Evolutionary conservation across 495 filamentous ascomycete genomes (phyloP).

Genomic region (Neurospora africana): DNA sequence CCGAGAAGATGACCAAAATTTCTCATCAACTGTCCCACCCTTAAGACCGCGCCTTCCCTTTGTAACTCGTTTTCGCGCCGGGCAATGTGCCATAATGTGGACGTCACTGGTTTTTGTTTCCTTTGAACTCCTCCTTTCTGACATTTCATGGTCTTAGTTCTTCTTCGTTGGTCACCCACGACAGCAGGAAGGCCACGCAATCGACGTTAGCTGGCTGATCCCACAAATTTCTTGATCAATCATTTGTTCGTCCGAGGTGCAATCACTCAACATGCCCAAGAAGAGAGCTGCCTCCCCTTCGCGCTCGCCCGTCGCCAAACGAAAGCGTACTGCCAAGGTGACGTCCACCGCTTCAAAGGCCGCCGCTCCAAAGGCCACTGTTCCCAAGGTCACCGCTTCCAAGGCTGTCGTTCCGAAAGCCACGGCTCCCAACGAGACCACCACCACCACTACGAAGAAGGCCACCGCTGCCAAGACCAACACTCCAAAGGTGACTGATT

Average conservation of each 20-base stretch:
- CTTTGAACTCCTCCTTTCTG: not conserved
- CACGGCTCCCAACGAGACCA: not conserved
- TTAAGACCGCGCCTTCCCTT: not conserved
- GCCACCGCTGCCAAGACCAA: not conserved
- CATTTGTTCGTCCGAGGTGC: not conserved
- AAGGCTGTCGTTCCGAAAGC: no score
- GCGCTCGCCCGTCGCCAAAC: not conserved
- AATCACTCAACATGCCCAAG: not conserved
- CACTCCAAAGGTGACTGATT: not conserved
- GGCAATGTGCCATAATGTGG: not conserved
- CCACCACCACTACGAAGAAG: no score
- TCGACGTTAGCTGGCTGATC: not conserved
- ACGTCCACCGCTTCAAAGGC: not conserved
- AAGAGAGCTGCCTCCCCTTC: not conserved
- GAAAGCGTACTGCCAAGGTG: not conserved
- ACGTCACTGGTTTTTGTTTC: not conserved
- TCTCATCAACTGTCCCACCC: not conserved
- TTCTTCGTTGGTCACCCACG: not conserved
- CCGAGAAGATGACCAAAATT: not conserved
- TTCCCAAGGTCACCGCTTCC: not conserved
- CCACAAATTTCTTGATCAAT: not conserved
- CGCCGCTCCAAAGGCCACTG: not conserved
- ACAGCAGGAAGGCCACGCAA: not conserved
- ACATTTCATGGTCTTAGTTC: not conserved
- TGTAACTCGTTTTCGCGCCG: not conserved